Base-by-base conservation (phyloP, 2,329 filamentous ascomycete genomes). In the Fusarium decemcellulare region DNA sequence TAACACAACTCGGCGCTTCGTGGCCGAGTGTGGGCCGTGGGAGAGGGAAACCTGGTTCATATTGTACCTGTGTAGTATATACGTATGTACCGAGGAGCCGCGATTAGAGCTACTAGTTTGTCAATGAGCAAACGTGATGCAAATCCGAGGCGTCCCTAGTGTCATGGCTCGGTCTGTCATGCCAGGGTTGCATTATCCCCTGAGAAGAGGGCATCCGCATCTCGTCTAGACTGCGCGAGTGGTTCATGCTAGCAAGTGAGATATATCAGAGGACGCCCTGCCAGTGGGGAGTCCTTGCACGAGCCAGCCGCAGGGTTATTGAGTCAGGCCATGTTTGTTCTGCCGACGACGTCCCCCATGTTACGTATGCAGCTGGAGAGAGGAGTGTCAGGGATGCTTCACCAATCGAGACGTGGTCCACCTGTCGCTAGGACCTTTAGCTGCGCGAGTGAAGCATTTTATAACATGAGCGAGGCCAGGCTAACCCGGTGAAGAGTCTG, bases 121-220 rank as follows among this genome's bases (percentile, higher is more conserved):
- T 37, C 34, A 32, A 52, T 43, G 44, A 50, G 52, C 47, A 46
- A 30, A 6, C 34, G 47, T 30, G 37, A 48, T 47, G 34, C 39
- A 55, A 27, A 56, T 47, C 43, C 30, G 34, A 34, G 32, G 29
- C 46, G n/a, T 50, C 36, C 12, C 32, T 34, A 29, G 52, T 43
- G 34, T 55, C 56, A 47, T 56, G 14, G 18, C 32, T 34, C 12
- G 57, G 40, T 53, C 30, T 30, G 27, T 32, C 54, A 53, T 47
- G 42, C 37, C 16, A 64, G 60, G 53, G 51, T 64, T 32, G 40
- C 60, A 64, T 68, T 18, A 2, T 59, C 48, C 62, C 62, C 59
- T 63, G 64, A 32, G 16, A 14, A 14, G 11, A 57, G 50, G 14
- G 30, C 12, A 36, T 39, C 44, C 37, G 39, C 36, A 15, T 23